Conservation (phyloP, 2,329 filamentous ascomycete species). For the Pyricularia sp. region DNA sequence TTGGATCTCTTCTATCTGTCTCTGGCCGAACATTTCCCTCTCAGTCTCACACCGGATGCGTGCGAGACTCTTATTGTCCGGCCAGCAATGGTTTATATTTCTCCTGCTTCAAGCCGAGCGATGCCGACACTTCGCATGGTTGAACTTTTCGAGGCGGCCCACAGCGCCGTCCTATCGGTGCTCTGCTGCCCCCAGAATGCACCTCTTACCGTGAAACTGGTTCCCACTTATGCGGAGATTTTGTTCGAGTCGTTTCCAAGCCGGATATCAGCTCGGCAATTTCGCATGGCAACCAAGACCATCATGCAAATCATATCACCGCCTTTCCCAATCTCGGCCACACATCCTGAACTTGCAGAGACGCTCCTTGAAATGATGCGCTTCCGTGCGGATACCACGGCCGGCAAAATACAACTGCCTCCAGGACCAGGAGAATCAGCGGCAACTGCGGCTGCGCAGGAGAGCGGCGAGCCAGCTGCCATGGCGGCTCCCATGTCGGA, state of each 20-base stretch:
- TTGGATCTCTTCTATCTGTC: constrained; percentile 79
- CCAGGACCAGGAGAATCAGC: constrained; percentile 24
- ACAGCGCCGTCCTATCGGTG: constrained; percentile 68
- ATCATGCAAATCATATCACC: constrained; percentile 71
- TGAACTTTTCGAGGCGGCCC: constrained; percentile 73
- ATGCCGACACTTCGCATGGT: constrained; percentile 32
- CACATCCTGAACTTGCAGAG: constrained; percentile 66
- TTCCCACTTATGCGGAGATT: constrained; percentile 74
- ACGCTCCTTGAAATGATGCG: constrained; percentile 67
- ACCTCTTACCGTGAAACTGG: constrained; percentile 52
- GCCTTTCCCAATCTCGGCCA: constrained; percentile 59
- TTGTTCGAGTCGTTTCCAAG: constrained; percentile 68
- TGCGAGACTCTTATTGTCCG: constrained; percentile 63
- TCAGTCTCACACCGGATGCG: constrained; percentile 49
- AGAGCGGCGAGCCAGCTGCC: constrained; percentile 13
- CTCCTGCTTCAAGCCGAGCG: constrained; percentile 9
- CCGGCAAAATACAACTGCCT: constrained; percentile 27
- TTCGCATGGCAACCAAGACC: constrained; percentile 77
- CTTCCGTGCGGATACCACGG: constrained; percentile 44
- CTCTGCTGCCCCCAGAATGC: constrained; percentile 71
- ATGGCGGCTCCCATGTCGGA: constrained; percentile 45
- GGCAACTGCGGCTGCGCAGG: constrained; percentile 15
- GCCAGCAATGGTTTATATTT: constrained; percentile 62
- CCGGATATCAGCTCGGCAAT: constrained; percentile 71
- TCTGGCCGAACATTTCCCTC: constrained; percentile 68